A percentile compares a stretch with the other conserved stretches of the same genome.
phyloP scores from a whole-genome alignment of 2,329 filamentous ascomycete genomes.

The Myriosclerotinia duriaeana region DNA sequence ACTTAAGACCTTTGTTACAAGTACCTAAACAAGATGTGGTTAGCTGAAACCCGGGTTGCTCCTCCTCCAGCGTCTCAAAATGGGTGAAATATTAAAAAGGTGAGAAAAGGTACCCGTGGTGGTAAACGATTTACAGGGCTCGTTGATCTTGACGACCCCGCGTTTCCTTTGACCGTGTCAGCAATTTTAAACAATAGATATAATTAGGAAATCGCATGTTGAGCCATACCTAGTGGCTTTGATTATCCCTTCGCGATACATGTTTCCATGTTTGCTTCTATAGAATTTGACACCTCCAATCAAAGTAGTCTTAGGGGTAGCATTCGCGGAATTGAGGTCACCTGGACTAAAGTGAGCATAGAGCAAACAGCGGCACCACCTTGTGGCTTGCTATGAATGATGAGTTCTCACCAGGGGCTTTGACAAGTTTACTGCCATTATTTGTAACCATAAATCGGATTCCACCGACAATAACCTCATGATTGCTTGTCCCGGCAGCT shows the following conservation, averaged over 20 bases:
- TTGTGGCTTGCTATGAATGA: constrained; percentile 22
- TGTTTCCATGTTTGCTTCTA: constrained; percentile 83
- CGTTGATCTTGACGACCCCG: constrained; percentile 61
- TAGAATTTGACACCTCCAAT: constrained; percentile 80
- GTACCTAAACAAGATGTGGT: constrained; percentile 60
- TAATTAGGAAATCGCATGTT: constrained; percentile 4
- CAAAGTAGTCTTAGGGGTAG: constrained; percentile 70
- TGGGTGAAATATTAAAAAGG: constrained; percentile 36
- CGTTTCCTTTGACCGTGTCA: constrained; percentile 36
- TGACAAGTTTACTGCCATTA: constrained; percentile 79
- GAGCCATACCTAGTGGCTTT: constrained; percentile 70
- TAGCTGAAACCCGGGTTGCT: constrained; percentile 36
- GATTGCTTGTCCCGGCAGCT: constrained; percentile 42
- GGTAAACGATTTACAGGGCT: constrained; percentile 71
- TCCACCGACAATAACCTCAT: constrained; percentile 69
- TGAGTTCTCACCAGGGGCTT: constrained; percentile 60
- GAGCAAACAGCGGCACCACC: constrained; percentile 23
- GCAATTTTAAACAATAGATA: constrained; percentile 39
- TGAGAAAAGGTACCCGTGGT: constrained; percentile 60
- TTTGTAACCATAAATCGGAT: constrained; percentile 72
- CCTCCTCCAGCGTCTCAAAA: constrained; percentile 32
- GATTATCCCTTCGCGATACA: constrained; percentile 74
- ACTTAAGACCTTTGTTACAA: constrained; percentile 77
- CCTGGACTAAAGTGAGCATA: constrained; percentile 46
- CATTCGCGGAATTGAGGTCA: constrained; percentile 59